These are phyloP conservation scores for Roridomyces roridus DNA, from an alignment of 768 basidiomycete species.

Conservation along the genomic window DNA sequence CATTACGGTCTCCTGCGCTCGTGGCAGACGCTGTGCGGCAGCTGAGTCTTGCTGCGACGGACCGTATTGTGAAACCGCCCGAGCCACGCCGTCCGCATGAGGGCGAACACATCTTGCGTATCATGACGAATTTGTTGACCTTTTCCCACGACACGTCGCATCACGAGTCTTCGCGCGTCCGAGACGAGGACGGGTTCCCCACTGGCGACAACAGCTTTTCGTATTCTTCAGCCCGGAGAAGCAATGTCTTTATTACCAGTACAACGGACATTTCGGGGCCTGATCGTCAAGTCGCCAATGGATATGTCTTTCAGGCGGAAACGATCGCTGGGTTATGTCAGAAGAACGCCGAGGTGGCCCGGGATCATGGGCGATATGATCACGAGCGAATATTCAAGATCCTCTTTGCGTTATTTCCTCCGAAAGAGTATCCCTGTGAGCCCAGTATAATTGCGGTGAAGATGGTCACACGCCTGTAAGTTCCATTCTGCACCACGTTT, in stretches of 20 bases:
- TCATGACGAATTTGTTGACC: conserved; percentile 80
- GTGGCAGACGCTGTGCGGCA: conserved; percentile 77
- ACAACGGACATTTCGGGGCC: conserved; percentile 56
- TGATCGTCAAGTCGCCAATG: conserved; percentile 63
- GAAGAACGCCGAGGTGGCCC: conserved; percentile 66
- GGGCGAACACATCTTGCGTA: conserved; percentile 66
- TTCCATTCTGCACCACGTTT: conserved; percentile 13
- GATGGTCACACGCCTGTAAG: conserved; percentile 57
- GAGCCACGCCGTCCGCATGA: conserved; percentile 53
- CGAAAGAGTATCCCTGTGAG: conserved; percentile 11
- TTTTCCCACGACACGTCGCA: conserved; percentile 54
- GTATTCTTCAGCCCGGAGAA: conserved; percentile 51
- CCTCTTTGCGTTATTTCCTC: conserved; percentile 55
- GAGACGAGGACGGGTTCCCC: conserved; percentile 40
- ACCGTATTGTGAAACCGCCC: conserved; percentile 47
- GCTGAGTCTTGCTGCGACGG: conserved; percentile 65
- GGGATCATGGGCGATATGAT: conserved; percentile 62
- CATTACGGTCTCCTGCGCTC: conserved; percentile 69
- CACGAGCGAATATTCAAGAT: conserved; percentile 74
- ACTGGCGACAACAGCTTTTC: conserved; percentile 44
- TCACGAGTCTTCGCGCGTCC: conserved; percentile 43
- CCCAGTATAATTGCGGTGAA: conserved; percentile 41
- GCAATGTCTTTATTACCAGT: conserved; percentile 63
- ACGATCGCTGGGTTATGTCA: conserved; percentile 57
- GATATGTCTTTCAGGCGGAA: conserved; percentile 60